Percentiles rank a stretch among this genome's conserved stretches.
These are phyloP conservation scores for Daldinia loculata DNA, from an alignment of 495 filamentous ascomycete genomes.

Conservation along the genomic window DNA sequence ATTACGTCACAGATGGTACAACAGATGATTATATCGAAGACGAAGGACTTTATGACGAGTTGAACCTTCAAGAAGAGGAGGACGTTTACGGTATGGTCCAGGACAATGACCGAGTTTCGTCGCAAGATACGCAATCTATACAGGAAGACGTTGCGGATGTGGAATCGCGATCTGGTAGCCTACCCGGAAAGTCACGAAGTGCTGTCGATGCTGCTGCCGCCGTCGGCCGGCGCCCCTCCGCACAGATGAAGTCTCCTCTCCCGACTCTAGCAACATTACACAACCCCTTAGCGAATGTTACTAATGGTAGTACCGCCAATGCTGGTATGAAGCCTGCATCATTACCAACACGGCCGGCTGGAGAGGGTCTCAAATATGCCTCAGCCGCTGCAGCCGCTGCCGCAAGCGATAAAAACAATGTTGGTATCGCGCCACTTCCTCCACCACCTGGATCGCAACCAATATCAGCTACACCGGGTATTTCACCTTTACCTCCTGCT, in stretches of 20 bases:
- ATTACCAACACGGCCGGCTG: constrained; percentile 80
- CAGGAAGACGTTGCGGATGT: constrained; percentile 79
- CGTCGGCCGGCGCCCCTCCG: constrained; percentile 78
- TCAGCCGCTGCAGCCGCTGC: constrained; percentile 95
- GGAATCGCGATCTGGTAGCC: constrained; percentile 63
- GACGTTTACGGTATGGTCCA: constrained; percentile 79
- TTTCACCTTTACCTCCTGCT: constrained; percentile 60
- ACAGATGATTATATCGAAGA: constrained; percentile 90
- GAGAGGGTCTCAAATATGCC: constrained; percentile 94
- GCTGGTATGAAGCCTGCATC: constrained; percentile 89
- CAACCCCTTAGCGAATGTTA: constrained; percentile 67
- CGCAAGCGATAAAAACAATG: constrained; percentile 91
- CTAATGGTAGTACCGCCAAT: constrained; percentile 63
- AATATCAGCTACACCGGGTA: constrained; percentile 47
- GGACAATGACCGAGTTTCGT: constrained; percentile 88
- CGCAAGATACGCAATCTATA: constrained; percentile 93
- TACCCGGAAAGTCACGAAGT: constrained; percentile 63
- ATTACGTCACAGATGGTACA: constrained; percentile 92
- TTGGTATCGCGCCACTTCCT: constrained; percentile 91
- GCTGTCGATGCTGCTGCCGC: constrained; percentile 58
- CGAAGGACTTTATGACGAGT: constrained; percentile 90
- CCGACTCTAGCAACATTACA: constrained; percentile 89
- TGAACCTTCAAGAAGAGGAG: constrained; percentile 91
- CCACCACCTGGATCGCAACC: constrained; percentile 76
- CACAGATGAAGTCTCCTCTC: constrained; percentile 92